Evolutionary conservation across 2,329 filamentous ascomycete genomes (phyloP).

Genomic region (Calonectria montana): DNA sequence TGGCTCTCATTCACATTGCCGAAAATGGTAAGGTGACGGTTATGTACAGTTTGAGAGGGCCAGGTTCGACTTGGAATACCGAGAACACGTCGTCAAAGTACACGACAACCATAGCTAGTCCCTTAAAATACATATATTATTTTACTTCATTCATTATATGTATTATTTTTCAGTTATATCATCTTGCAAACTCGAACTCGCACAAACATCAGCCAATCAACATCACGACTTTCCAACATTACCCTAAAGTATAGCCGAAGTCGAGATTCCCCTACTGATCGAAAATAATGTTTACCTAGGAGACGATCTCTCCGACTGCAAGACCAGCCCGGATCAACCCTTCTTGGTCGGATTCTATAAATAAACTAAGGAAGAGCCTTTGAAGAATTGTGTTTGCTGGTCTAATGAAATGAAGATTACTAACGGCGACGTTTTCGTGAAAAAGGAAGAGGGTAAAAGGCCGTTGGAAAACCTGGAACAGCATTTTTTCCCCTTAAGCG

Average conservation of each 20-base stretch:
- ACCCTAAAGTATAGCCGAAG: background rate
- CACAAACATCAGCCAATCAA: background rate
- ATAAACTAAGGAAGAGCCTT: background rate
- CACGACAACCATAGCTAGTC: background rate
- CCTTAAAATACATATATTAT: too few species aligned
- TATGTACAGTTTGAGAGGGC: background rate
- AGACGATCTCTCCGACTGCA: background rate
- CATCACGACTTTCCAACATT: background rate
- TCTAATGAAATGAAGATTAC: background rate
- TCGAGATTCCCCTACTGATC: background rate
- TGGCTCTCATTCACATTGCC: background rate
- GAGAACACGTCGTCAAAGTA: background rate
- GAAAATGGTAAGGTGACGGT: background rate
- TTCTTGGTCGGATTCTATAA: background rate
- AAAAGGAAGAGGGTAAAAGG: background rate
- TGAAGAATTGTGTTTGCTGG: background rate
- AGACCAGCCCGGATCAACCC: background rate
- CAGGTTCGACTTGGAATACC: background rate
- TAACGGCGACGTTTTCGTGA: background rate
- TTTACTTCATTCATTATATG: background rate
- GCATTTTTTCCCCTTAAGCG: background rate
- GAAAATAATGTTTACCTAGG: background rate
- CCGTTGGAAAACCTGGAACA: background rate
- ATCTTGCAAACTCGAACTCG: too few species aligned
- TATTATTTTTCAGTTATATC: background rate